Evolutionary conservation across 306 rosid genomes (phyloP), one percentile per base, ranked within the genome.

Genomic region (Vigna unguiculata): DNA sequence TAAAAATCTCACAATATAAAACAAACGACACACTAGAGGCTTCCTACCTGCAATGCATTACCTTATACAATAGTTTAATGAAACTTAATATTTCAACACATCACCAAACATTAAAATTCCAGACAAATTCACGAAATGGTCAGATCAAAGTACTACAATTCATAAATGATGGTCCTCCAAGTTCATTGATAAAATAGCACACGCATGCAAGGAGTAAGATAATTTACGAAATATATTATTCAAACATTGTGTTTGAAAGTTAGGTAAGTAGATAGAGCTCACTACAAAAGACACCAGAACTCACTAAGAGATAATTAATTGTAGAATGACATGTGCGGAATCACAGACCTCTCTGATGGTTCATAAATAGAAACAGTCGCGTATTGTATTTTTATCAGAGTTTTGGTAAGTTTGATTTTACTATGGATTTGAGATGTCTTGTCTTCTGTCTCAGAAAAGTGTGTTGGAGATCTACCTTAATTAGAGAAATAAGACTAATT

Each of bases 31-130:
- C 5, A 51, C 24, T 47, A 55, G 68, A 69, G 41, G 53, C 45
- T 34, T 66, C 71, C 78, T 58, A 67, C 61, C 21, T 28, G 58
- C 14, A 40, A 73, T 58, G 58, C 69, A 78, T 41, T 30, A 25
- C 16, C 36, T 48, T 47, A 75, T 65, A 76, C 16, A 43, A 75
- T 25, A 41, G 65, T 54, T 16, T 17, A 55, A 21, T 49, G 43
- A 41, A 14, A 28, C 52, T 45, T 9, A 55, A 22, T 9, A 55
- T 57, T 64, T 34, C 36, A 80, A 36, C 32, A 34, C 43, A 9
- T 34, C 45, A 60, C 30, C 43, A 21, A 36, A 74, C 47, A 49
- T 30, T 19, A 71, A 71, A 60, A 51, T 38, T 24, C 7, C 57
- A 14, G n/a, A 7, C 48, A 54, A 77, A 21, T 22, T 13, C 5